Percentiles rank a stretch among this genome's conserved stretches.
These are phyloP conservation scores for Boletales sp. DNA, from an alignment of 768 basidiomycete species.

Conservation along the genomic window DNA sequence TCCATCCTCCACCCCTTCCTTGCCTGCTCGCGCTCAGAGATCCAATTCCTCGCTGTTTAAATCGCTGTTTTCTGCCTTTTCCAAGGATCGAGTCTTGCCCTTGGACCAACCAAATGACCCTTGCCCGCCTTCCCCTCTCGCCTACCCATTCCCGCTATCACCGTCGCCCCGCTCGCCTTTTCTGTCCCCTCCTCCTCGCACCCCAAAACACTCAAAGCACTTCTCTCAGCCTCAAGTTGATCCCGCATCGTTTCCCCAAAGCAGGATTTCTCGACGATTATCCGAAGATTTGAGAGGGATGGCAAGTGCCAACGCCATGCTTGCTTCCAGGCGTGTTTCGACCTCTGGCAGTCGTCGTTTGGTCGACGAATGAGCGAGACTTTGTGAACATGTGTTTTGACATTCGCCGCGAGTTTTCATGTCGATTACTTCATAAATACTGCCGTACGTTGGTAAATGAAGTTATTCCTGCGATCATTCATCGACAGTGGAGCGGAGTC, in stretches of 20 bases:
- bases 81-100: constrained; percentile 40
- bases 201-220: constrained; percentile 7
- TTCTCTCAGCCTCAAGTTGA: constrained; percentile 34
- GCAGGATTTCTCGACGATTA: constrained; percentile 41
- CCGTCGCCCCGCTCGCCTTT: constrained; percentile 21
- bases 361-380: constrained; percentile 11
- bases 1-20: constrained; percentile 19
- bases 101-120: constrained; percentile 54
- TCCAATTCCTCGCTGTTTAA: constrained; percentile 68
- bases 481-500: no score
- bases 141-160: constrained; percentile 16
- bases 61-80: constrained; percentile 50
- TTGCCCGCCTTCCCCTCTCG: neutral
- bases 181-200: constrained; percentile 26
- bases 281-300: constrained; percentile 4
- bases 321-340: constrained; percentile 16
- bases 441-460: no score
- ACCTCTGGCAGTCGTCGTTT: constrained; percentile 3
- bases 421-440: no score
- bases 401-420: neutral
- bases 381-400: neutral
- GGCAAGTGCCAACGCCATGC: constrained; percentile 19
- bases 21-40: constrained; percentile 30
- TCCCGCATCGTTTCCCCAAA: constrained; percentile 25
- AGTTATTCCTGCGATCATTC: no score